These are phyloP conservation scores for Orobanche coerulescens DNA, from an alignment of 257 asterid species.

Conservation along the genomic window DNA sequence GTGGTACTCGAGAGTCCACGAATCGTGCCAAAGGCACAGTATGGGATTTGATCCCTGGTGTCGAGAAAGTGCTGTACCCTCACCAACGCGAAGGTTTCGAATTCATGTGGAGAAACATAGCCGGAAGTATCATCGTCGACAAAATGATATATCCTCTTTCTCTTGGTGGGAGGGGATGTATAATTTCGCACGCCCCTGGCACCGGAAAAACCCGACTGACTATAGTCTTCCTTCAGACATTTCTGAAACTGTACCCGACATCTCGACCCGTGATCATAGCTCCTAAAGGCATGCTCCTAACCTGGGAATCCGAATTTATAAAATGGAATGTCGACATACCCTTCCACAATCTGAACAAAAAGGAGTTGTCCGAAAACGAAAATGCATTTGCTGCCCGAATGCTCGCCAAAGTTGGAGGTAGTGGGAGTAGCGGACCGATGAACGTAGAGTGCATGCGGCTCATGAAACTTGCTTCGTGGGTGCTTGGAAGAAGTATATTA, in stretches of 20 bases:
- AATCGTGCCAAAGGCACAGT: conserved; percentile 35
- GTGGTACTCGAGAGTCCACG: neutral
- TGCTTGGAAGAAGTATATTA: conserved; percentile 34
- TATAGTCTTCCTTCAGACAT: conserved; percentile 52
- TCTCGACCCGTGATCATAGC: conserved; percentile 66
- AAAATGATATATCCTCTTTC: conserved; percentile 29
- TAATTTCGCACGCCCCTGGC: conserved; percentile 89
- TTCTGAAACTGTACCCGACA: conserved; percentile 42
- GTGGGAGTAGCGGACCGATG: neutral
- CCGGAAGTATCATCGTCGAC: conserved; percentile 43
- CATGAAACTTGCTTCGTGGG: conserved; percentile 54
- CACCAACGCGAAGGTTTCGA: conserved; percentile 75
- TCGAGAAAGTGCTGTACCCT: conserved; percentile 36
- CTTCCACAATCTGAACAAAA: conserved; percentile 52
- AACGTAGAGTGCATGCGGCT: conserved; percentile 22
- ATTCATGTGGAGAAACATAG: conserved; percentile 65
- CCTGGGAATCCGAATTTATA: conserved; percentile 58
- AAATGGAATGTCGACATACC: conserved; percentile 53
- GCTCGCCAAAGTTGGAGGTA: conserved; percentile 12
- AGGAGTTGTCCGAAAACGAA: conserved; percentile 37
- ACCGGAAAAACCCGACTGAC: conserved; percentile 76
- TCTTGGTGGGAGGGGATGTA: conserved; percentile 59
- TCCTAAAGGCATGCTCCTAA: conserved; percentile 65
- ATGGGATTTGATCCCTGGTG: conserved; percentile 51
- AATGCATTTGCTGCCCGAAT: conserved; percentile 18